Evolutionary conservation across 2,329 filamentous ascomycete species (phyloP).

Genomic region (Colletotrichum incanum): DNA sequence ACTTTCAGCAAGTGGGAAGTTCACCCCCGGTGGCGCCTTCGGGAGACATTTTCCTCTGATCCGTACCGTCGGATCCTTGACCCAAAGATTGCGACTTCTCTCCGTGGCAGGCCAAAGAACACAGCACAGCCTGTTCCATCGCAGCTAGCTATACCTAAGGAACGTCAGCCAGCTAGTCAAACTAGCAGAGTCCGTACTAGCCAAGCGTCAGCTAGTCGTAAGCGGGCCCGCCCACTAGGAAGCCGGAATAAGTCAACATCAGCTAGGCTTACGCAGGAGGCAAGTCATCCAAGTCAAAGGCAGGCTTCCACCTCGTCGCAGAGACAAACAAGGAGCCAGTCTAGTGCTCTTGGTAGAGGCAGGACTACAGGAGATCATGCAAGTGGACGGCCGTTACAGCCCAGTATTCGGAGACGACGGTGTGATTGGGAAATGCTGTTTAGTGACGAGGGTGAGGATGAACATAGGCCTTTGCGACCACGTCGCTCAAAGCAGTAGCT

Average conservation of each 20-base stretch:
- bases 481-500: not conserved
- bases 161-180: not conserved
- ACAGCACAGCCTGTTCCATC: not conserved
- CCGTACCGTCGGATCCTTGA: not conserved
- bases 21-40: too few relatives aligned
- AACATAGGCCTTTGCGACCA: not conserved
- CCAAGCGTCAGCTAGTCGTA: not conserved
- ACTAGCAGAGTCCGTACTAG: not conserved
- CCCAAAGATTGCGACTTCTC: not conserved
- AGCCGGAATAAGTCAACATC: not conserved
- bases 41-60: too few relatives aligned
- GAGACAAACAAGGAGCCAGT: not conserved
- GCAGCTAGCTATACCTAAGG: not conserved
- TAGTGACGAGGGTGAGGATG: constrained; percentile 1
- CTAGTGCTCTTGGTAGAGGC: not conserved
- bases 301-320: not conserved
- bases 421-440: not conserved
- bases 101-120: not conserved
- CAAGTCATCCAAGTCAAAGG: not conserved
- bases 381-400: not conserved
- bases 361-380: not conserved
- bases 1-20: too few relatives aligned
- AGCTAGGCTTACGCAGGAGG: not conserved
- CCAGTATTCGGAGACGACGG: not conserved
- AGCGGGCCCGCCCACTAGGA: not conserved